Evolutionary conservation across 495 filamentous ascomycete genomes (phyloP).

Genomic region (Trichoderma asperelloides): DNA sequence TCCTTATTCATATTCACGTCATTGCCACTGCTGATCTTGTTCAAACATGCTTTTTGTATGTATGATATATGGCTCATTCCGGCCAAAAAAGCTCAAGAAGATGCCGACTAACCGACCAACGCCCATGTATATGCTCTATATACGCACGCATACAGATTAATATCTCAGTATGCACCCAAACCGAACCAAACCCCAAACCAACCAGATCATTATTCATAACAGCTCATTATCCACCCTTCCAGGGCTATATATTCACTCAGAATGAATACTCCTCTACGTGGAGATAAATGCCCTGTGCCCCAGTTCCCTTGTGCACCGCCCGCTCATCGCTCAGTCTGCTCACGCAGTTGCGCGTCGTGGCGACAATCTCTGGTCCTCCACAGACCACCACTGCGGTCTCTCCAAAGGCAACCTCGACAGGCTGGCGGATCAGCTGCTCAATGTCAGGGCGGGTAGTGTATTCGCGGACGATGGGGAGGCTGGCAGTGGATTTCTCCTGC

Average conservation of each 20-base stretch:
- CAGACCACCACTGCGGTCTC: slow-evolving; percentile 81
- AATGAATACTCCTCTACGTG: slow-evolving; percentile 43
- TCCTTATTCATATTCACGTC: not conserved
- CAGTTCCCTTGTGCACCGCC: slow-evolving; percentile 84
- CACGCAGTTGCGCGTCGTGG: slow-evolving; percentile 56
- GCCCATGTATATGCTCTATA: not conserved
- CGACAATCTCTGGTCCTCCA: slow-evolving; percentile 58
- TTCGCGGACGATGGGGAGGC: slow-evolving; percentile 20
- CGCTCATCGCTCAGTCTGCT: slow-evolving; percentile 72
- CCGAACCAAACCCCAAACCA: too few species aligned
- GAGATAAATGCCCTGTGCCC: slow-evolving; percentile 62
- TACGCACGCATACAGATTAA: not conserved
- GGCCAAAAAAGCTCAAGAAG: not conserved
- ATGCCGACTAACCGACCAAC: not conserved
- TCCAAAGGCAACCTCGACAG: slow-evolving; percentile 65
- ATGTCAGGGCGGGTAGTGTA: slow-evolving; percentile 33
- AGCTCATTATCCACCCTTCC: not conserved
- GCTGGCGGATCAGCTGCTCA: slow-evolving; percentile 32
- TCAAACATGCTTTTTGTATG: not conserved
- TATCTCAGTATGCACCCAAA: not conserved
- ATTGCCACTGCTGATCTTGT: not conserved
- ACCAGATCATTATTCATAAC: not conserved
- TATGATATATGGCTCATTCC: too few species aligned
- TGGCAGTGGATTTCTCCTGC: not conserved
- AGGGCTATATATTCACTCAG: slow-evolving; percentile 12